Conservation (phyloP, 257 asterid species). For the Scutellaria galericulata region DNA sequence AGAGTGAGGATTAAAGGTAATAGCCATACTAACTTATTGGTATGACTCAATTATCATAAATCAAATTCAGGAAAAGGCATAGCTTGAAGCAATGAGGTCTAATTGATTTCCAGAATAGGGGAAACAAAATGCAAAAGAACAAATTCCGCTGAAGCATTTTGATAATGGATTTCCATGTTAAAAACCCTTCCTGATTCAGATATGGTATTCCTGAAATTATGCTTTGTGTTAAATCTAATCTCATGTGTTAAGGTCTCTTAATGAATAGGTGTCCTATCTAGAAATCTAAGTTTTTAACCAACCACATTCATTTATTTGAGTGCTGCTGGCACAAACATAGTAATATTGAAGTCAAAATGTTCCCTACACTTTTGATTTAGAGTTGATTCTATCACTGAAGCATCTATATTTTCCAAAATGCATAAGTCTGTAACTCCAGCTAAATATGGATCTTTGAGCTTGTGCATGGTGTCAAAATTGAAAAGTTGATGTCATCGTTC, state of each 20-base stretch:
- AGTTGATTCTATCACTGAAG: not conserved
- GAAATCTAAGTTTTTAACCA: not conserved
- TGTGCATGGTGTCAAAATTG: conserved; percentile 34
- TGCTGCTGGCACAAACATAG: conserved; percentile 16
- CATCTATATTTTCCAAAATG: conserved; percentile 4
- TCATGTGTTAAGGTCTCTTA: conserved; percentile 18
- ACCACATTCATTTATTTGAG: conserved; percentile 13
- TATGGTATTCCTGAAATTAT: conserved; percentile 32
- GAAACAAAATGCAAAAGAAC: conserved; percentile 5
- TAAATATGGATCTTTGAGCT: conserved; percentile 26
- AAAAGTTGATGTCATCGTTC: conserved; percentile 6
- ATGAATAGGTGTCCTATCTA: conserved; percentile 16
- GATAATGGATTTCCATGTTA: conserved; percentile 16
- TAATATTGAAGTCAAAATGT: conserved; percentile 11
- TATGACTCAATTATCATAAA: conserved; percentile 8
- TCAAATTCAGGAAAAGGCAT: conserved; percentile 8
- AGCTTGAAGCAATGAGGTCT: conserved; percentile 16
- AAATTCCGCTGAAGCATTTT: conserved; percentile 26
- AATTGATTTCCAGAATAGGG: conserved; percentile 12
- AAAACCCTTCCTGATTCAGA: conserved; percentile 30
- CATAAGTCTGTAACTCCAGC: conserved; percentile 19
- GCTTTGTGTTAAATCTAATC: conserved; percentile 10
- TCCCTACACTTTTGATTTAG: conserved; percentile 26
- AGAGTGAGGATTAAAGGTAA: conserved; percentile 13
- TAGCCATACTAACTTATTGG: conserved; percentile 8